Evolutionary conservation across 306 rosid species (phyloP).

Genomic region (Cucumis melo): DNA sequence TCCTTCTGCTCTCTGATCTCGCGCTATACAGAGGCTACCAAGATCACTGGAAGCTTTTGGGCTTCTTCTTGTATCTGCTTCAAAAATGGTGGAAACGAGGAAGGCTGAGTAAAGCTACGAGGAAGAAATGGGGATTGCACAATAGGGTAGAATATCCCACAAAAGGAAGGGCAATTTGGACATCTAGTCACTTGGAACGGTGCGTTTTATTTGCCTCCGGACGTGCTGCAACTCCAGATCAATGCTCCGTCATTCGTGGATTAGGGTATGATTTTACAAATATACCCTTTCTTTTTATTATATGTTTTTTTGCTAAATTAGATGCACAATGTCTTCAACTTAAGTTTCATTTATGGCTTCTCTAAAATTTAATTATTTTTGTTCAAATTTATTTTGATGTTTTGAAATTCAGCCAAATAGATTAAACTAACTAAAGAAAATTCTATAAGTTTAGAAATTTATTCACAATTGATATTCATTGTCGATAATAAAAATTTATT

Average conservation of each 20-base stretch:
- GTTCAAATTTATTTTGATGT: no score
- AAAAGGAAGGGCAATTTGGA: background rate
- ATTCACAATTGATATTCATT: no score
- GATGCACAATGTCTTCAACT: no score
- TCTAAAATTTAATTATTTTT: no score
- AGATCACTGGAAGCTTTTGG: background rate
- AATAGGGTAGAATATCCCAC: slow-evolving; percentile 1
- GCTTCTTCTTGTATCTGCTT: background rate
- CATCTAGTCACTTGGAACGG: background rate
- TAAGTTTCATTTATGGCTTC: no score
- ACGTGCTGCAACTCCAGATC: background rate
- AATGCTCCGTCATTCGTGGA: background rate
- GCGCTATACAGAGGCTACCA: background rate
- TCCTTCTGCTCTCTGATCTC: background rate
- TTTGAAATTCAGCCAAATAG: no score
- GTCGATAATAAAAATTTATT: no score
- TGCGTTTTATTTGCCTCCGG: background rate
- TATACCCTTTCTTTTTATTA: no score
- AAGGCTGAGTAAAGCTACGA: background rate
- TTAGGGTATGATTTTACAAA: no score
- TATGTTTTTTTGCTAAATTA: no score
- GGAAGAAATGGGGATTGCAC: background rate
- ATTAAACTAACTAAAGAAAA: no score
- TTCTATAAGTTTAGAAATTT: no score
- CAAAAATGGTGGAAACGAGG: background rate